Conservation (phyloP, 2,329 filamentous ascomycete species). For the Rhinocladiella mackenziei region DNA sequence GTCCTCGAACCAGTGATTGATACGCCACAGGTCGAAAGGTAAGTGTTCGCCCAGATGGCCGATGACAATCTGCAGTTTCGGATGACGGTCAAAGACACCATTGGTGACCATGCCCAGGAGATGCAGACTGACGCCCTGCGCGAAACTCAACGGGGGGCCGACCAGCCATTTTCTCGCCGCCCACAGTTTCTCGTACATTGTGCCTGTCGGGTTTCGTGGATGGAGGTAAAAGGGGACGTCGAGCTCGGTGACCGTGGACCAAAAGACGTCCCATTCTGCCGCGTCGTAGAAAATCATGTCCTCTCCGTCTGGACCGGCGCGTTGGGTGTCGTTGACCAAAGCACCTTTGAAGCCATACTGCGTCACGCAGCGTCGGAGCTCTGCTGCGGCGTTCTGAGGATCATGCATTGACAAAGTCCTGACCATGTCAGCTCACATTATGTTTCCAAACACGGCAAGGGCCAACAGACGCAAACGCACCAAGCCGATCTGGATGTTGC, state of each 20-base stretch:
- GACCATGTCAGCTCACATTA: background rate
- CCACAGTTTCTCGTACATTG: conserved; percentile 31
- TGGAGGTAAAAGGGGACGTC: conserved; percentile 32
- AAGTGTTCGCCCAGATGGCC: conserved; percentile 32
- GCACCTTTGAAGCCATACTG: conserved; percentile 60
- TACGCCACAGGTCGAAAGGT: conserved; percentile 43
- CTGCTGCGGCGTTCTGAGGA: conserved; percentile 38
- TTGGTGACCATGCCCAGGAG: conserved; percentile 31
- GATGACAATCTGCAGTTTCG: conserved; percentile 30
- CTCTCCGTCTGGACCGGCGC: conserved; percentile 54
- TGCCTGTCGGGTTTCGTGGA: conserved; percentile 44
- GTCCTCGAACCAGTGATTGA: conserved; percentile 35
- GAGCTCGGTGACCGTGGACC: conserved; percentile 27
- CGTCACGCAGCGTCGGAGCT: conserved; percentile 48
- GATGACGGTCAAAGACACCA: conserved; percentile 31
- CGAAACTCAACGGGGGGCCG: conserved; percentile 30
- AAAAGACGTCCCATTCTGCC: conserved; percentile 52
- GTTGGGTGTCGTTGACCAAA: conserved; percentile 60
- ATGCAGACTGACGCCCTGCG: conserved; percentile 31
- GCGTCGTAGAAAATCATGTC: conserved; percentile 63
- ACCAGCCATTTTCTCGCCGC: conserved; percentile 30
- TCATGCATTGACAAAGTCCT: conserved; percentile 43
- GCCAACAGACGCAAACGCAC: conserved; percentile 37
- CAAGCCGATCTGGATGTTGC: conserved; percentile 37
- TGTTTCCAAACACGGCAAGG: background rate